Percentiles rank a stretch among this genome's conserved stretches.
Evolutionary conservation across 192 early-diverging fungal species (phyloP).

Genomic region (Coemansia sp.): DNA sequence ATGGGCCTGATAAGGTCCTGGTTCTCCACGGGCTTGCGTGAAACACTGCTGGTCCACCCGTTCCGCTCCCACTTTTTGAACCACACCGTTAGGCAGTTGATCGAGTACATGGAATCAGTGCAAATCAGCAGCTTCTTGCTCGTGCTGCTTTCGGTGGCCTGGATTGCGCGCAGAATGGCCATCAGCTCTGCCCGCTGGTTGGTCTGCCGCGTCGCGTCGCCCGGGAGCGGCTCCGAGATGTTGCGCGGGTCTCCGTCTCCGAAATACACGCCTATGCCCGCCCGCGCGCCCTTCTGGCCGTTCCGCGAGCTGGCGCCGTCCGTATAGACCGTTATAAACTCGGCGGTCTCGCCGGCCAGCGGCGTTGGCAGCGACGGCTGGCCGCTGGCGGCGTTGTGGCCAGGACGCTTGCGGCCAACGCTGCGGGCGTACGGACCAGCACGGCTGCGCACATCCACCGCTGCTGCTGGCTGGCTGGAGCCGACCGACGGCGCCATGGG

Average conservation of each 20-base stretch:
- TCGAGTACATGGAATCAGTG: constrained; percentile 76
- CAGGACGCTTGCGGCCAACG: neutral
- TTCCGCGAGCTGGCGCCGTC: constrained; percentile 79
- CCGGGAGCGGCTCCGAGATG: constrained; percentile 46
- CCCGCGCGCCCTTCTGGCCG: constrained; percentile 61
- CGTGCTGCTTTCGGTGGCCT: neutral
- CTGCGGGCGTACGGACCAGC: neutral
- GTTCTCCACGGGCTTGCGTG: constrained; percentile 66
- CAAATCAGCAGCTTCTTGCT: constrained; percentile 55
- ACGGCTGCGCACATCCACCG: neutral
- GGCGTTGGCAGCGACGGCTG: neutral
- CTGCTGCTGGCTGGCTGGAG: neutral
- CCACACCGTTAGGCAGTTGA: constrained; percentile 73
- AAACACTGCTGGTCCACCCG: constrained; percentile 59
- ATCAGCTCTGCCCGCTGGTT: constrained; percentile 74
- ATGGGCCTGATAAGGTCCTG: constrained; percentile 70
- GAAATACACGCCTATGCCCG: constrained; percentile 86
- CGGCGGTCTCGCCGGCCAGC: constrained; percentile 9
- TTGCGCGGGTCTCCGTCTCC: constrained; percentile 69
- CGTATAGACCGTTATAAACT: constrained; percentile 63
- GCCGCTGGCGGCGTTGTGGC: too few relatives aligned
- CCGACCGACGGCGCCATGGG: neutral
- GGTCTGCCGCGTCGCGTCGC: constrained; percentile 55
- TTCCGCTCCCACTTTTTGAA: constrained; percentile 67
- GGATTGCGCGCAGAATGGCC: constrained; percentile 59